Evolutionary conservation across 352 stramenopile species (phyloP), one percentile per base, ranked within the genome.

Genomic region (Phytophthora macrochlamydospora): DNA sequence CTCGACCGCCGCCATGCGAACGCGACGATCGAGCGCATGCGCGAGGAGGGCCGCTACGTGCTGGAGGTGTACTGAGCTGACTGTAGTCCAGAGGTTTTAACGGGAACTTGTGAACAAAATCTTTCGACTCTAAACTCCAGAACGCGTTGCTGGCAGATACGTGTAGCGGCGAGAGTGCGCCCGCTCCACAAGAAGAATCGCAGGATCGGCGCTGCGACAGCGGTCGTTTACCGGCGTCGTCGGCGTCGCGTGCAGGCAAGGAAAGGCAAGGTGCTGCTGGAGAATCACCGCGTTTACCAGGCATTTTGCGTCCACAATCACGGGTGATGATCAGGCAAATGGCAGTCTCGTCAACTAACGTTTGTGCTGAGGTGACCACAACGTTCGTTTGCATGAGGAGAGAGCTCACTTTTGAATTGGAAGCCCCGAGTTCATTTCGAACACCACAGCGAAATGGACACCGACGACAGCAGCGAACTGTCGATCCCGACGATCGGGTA

Each of bases 41-140:
- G 87, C 46, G 79, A 92, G 68, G 62, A 91, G 57, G 86, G 83
- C 14, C 81, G 87, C 69, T 95, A 93, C 72, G 79, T 93, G 53
- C 77, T 95, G 30, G 85, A 95, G 62, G 85, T 95, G 35, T 95
- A 95, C 73, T 95, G 89, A 78, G 76, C 31, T n/a, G 14, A 46
- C 24, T 28, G 9, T 2, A 52, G 44, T 51, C 7, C 12, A 51
- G 45, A 51, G 45, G 18, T 24, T 24, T 24, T 24, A 24, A 24
- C 18, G 18, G 0, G 18, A 24, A 24, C 18, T 24, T 24, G 18
- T 24, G 18, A 24, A 24, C 18, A 24, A 24, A 24, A 24, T 24
- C 18, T 24, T 24, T 24, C 18, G 18, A 24, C 18, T 24, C 18
- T 24, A 24, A 24, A 24, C 18, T 24, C 18, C 18, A 24, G 18